Conservation (phyloP, 1,284 basidiomycete species). For the Earliella scabrosa region DNA sequence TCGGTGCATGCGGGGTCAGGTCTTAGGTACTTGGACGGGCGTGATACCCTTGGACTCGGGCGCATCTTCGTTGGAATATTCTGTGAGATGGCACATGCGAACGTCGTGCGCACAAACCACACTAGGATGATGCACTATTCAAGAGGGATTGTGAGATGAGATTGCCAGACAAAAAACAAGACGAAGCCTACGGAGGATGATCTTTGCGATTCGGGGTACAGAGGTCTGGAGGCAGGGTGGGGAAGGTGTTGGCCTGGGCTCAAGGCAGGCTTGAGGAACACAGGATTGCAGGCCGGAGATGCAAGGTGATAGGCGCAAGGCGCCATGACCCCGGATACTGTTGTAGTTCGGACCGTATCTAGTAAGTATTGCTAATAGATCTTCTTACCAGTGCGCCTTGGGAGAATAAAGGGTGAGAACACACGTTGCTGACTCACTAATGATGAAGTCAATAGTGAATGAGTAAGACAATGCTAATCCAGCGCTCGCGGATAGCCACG, state of each 20-base stretch:
- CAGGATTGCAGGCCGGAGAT: too few species aligned
- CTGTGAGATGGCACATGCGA: conserved; percentile 3
- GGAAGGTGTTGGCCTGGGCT: conserved; percentile 2
- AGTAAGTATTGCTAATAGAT: background rate
- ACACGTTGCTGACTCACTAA: too few species aligned
- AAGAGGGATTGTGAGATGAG: background rate
- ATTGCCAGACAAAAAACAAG: background rate
- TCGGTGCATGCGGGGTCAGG: conserved; percentile 20
- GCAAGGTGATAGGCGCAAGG: conserved; percentile 17
- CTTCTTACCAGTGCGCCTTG: too few species aligned
- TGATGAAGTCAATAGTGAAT: too few species aligned
- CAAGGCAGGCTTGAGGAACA: conserved; percentile 14
- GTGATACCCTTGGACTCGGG: conserved; percentile 12
- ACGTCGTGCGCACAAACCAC: background rate
- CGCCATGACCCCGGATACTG: conserved; percentile 6
- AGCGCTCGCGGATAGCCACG: too few species aligned
- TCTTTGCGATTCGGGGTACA: too few species aligned
- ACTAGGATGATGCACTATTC: background rate
- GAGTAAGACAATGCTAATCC: background rate
- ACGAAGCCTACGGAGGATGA: too few species aligned
- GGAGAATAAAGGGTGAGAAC: too few species aligned
- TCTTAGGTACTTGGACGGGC: conserved; percentile 4
- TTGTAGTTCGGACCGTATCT: background rate
- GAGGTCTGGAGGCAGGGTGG: background rate
- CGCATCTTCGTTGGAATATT: conserved; percentile 12